A percentile compares a stretch with the other conserved stretches of the same genome.
Evolutionary conservation across 2,329 filamentous ascomycete genomes (phyloP).

Genomic region (Colletotrichum echinochloae): DNA sequence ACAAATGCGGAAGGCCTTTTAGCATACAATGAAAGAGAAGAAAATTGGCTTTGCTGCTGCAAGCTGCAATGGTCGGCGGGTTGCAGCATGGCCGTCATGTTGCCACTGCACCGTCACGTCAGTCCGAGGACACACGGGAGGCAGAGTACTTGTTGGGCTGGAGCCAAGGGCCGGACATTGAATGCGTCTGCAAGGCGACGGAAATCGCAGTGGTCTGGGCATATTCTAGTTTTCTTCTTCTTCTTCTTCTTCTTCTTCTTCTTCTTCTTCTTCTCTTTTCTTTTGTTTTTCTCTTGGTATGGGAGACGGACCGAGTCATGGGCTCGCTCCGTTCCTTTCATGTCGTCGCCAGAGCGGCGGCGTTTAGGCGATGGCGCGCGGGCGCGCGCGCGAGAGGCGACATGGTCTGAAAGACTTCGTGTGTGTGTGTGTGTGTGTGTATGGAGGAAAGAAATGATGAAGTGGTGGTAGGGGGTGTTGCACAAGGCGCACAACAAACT

Average conservation of each 20-base stretch:
- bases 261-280: neutral
- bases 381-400: neutral
- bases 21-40: too few relatives aligned
- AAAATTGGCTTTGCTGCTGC: neutral
- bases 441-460: conserved; percentile 4
- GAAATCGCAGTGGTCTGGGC: conserved; percentile 18
- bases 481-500: conserved; percentile 17
- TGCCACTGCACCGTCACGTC: conserved; percentile 20
- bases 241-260: neutral
- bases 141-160: conserved; percentile 9
- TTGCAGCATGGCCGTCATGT: conserved; percentile 26
- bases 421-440: neutral
- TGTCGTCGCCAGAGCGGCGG: conserved; percentile 8
- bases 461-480: conserved; percentile 9
- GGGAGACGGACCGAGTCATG: conserved; percentile 29
- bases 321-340: conserved; percentile 20
- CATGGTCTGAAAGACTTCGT: conserved; percentile 11
- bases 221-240: neutral
- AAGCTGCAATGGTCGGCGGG: conserved; percentile 22
- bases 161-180: conserved; percentile 8
- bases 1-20: neutral
- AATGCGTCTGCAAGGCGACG: conserved; percentile 8
- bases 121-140: conserved; percentile 14
- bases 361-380: neutral
- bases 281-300: neutral